These are phyloP conservation scores for Fusarium equiseti DNA, from an alignment of 2,329 filamentous ascomycete genomes.

Conservation along the genomic window DNA sequence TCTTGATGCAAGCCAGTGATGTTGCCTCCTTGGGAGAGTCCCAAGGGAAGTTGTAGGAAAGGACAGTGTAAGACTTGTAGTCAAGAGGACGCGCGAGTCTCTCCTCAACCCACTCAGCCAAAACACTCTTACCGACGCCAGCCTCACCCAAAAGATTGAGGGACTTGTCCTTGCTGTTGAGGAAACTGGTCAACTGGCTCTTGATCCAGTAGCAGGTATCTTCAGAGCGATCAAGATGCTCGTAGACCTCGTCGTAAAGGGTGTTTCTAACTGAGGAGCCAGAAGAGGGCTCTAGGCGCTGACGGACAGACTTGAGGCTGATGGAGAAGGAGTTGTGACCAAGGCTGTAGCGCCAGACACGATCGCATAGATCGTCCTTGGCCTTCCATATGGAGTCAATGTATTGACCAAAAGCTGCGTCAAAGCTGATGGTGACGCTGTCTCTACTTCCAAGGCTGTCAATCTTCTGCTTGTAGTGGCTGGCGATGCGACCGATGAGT, in stretches of 20 bases:
- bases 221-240: slow-evolving; percentile 54
- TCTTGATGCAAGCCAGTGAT: slow-evolving; percentile 52
- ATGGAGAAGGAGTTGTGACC: slow-evolving; percentile 40
- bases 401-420: slow-evolving; percentile 52
- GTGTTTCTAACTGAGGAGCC: slow-evolving; percentile 46
- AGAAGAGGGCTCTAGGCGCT: slow-evolving; percentile 48
- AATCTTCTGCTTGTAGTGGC: slow-evolving; percentile 53
- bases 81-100: slow-evolving; percentile 54
- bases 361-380: slow-evolving; percentile 51
- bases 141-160: slow-evolving; percentile 52
- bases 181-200: slow-evolving; percentile 52
- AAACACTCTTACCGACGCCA: slow-evolving; percentile 54
- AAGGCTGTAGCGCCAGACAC: slow-evolving; percentile 54
- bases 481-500: slow-evolving; percentile 52
- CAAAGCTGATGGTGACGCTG: slow-evolving; percentile 51
- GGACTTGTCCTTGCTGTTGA: slow-evolving; percentile 51
- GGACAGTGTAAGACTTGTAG: slow-evolving; percentile 51
- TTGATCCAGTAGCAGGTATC: slow-evolving; percentile 58
- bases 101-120: slow-evolving; percentile 57
- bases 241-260: slow-evolving; percentile 53
- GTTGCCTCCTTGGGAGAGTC: slow-evolving; percentile 51
- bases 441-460: slow-evolving; percentile 45
- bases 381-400: slow-evolving; percentile 52
- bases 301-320: slow-evolving; percentile 49
- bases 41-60: slow-evolving; percentile 54